Conservation (phyloP, 148 eudicot genomes). For the Amaranthus palmeri region DNA sequence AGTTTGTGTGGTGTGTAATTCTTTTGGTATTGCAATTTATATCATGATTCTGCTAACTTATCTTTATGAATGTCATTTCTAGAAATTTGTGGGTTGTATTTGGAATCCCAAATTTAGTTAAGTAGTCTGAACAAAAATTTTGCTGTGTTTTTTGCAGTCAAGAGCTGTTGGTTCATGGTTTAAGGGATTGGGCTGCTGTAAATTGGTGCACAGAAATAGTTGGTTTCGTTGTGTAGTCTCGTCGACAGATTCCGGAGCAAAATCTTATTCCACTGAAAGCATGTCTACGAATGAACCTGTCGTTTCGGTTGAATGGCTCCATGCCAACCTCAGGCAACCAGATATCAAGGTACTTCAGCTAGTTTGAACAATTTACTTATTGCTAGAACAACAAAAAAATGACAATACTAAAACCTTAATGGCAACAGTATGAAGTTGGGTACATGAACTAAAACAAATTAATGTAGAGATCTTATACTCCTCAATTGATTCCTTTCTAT, state of each 20-base stretch:
- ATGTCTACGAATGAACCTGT: constrained; percentile 78
- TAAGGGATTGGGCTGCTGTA: constrained; percentile 25
- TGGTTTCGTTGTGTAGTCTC: constrained; percentile 37
- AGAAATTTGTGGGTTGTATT: neutral
- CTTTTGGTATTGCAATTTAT: neutral
- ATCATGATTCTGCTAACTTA: neutral
- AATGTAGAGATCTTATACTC: no score
- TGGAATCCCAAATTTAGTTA: neutral
- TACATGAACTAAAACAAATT: no score
- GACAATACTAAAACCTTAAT: no score
- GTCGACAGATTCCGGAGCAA: constrained; percentile 31
- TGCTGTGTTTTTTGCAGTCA: constrained; percentile 43
- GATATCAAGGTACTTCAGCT: constrained; percentile 58
- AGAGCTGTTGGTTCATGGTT: constrained; percentile 27
- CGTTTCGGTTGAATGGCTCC: constrained; percentile 97
- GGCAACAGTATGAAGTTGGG: no score
- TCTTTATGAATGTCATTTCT: neutral
- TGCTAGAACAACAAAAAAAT: neutral
- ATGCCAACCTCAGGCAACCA: constrained; percentile 67
- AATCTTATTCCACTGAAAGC: constrained; percentile 44
- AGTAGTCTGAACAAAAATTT: neutral
- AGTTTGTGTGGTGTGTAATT: neutral
- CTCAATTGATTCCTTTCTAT: no score
- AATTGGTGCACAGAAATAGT: constrained; percentile 25
- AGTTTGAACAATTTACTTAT: neutral